Conservation (phyloP, 345 rosid genomes). For the Aurinia saxatilis region DNA sequence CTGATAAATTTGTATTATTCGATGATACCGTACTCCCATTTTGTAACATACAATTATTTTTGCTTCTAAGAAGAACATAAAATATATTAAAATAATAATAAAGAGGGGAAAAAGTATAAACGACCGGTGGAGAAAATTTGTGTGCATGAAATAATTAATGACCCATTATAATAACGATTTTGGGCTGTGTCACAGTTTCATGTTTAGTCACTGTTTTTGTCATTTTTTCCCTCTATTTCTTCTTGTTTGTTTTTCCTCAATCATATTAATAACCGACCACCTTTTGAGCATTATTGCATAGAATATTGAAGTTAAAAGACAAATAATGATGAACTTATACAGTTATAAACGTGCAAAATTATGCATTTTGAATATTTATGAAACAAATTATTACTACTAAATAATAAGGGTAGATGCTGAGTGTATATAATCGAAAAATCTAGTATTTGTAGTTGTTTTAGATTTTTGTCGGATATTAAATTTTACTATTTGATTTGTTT, state of each 20-base stretch:
- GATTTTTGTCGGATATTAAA: too few relatives aligned
- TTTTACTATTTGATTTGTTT: too few relatives aligned
- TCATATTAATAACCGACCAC: not conserved
- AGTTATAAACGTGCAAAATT: too few relatives aligned
- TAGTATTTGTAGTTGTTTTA: too few relatives aligned
- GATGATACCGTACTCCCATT: not conserved
- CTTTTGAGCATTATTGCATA: not conserved
- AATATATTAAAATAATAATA: not conserved
- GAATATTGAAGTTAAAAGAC: not conserved
- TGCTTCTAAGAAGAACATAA: not conserved
- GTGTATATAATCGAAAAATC: too few relatives aligned
- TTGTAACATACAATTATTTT: not conserved
- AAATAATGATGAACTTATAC: not conserved
- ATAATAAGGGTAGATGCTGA: too few relatives aligned
- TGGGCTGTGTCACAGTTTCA: constrained; percentile 14
- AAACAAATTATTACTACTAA: not conserved
- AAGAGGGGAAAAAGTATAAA: not conserved
- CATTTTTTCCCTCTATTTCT: not conserved
- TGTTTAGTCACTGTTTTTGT: not conserved
- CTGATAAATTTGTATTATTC: not conserved
- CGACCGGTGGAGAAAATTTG: not conserved
- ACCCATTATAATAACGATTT: not conserved
- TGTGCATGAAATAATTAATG: not conserved
- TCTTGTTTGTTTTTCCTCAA: not conserved
- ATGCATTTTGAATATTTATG: too few relatives aligned